phyloP scores from a whole-genome alignment of 1,284 basidiomycete genomes.

The Ceratobasidium papillatum region DNA sequence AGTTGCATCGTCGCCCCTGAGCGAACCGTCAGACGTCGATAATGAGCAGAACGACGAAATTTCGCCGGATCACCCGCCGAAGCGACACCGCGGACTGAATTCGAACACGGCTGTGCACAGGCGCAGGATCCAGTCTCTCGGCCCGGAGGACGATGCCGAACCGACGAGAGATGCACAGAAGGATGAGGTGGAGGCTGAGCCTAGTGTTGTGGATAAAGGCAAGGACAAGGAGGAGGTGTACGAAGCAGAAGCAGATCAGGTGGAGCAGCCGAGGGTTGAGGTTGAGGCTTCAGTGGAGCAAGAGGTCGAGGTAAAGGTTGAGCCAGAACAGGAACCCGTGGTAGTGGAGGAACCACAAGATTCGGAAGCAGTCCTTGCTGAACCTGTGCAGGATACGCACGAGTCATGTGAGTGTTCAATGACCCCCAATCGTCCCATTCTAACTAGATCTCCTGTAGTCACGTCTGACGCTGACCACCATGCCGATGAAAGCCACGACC shows the following conservation, averaged over 20 bases:
- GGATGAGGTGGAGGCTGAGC: neutral
- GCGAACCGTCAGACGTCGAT: slow-evolving; percentile 21
- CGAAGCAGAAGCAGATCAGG: neutral
- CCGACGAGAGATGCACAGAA: neutral
- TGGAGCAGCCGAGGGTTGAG: neutral
- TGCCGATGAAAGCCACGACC: neutral
- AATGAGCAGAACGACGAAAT: neutral
- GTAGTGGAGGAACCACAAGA: neutral
- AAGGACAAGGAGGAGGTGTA: too few relatives aligned
- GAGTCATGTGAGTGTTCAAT: neutral
- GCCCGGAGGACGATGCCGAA: slow-evolving; percentile 17
- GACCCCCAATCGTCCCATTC: neutral
- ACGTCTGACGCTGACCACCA: neutral
- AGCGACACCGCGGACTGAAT: neutral
- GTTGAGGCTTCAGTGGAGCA: neutral
- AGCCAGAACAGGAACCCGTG: neutral
- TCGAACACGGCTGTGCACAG: neutral
- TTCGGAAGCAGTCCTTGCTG: neutral
- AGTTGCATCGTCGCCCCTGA: slow-evolving; percentile 11
- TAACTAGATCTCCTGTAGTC: neutral
- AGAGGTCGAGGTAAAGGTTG: neutral
- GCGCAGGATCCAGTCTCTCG: slow-evolving; percentile 15
- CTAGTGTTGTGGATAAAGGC: too few relatives aligned
- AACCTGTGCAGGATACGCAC: neutral
- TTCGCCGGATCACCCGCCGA: slow-evolving; percentile 1